Evolutionary conservation across 345 rosid species (phyloP).

Genomic region (Euphorbia pulcherrima): DNA sequence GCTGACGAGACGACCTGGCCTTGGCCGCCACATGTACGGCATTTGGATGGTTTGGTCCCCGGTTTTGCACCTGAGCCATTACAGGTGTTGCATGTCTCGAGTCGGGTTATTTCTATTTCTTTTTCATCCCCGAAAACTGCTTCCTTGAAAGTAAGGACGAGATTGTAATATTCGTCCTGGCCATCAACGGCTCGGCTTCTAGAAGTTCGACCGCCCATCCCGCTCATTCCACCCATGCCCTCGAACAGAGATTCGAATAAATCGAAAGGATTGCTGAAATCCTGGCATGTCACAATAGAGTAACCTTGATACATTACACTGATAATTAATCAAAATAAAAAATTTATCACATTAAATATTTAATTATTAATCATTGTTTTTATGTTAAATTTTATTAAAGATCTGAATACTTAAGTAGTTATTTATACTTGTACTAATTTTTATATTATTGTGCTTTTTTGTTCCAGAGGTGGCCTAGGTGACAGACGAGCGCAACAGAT

Average conservation of each 20-base stretch:
- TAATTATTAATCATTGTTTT: too few species aligned
- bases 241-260: conserved; percentile 83
- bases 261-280: conserved; percentile 96
- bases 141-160: conserved; percentile 76
- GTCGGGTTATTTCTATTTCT: conserved; percentile 86
- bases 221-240: conserved; percentile 88
- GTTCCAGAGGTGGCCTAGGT: too few species aligned
- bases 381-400: too few species aligned
- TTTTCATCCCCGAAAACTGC: conserved; percentile 92
- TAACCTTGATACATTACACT: too few species aligned
- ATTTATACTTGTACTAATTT: too few species aligned
- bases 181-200: conserved; percentile 79
- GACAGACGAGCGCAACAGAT: too few species aligned
- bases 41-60: conserved; percentile 72
- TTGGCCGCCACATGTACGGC: conserved; percentile 92
- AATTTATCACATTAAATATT: too few species aligned
- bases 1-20: conserved; percentile 92
- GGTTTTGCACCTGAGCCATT: conserved; percentile 90
- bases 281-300: conserved; percentile 46
- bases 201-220: conserved; percentile 61
- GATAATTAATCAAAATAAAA: too few species aligned
- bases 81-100: conserved; percentile 83
- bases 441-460: too few species aligned
- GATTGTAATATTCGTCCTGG: conserved; percentile 84
- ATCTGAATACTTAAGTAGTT: too few species aligned